A percentile compares a stretch with the other conserved stretches of the same genome.
Conservation (phyloP, 2,329 filamentous ascomycete genomes). For the Arthroderma uncinatum region DNA sequence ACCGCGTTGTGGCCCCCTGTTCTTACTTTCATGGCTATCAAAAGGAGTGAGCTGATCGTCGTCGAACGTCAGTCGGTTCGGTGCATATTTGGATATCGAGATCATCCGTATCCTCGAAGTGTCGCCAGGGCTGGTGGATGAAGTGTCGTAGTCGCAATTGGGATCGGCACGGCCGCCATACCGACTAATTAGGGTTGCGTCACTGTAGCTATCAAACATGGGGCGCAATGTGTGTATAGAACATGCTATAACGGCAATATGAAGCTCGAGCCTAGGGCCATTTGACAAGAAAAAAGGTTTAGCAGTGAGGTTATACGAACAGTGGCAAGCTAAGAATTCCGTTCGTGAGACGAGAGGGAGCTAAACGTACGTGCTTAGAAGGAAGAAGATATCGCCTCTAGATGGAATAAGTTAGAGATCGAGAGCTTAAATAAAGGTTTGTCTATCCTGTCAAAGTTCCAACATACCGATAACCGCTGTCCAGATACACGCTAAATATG, state of each 20-base stretch:
- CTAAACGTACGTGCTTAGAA: slow-evolving; percentile 17
- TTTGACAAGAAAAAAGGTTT: background rate
- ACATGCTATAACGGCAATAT: slow-evolving; percentile 32
- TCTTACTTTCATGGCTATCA: background rate
- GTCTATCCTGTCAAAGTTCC: background rate
- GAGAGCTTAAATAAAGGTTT: too few species aligned
- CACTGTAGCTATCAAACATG: slow-evolving; percentile 19
- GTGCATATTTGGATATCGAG: slow-evolving; percentile 2
- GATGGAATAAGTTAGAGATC: background rate
- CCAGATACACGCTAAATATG: slow-evolving; percentile 23
- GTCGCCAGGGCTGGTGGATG: background rate
- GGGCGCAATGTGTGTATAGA: slow-evolving; percentile 34
- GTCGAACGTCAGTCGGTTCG: slow-evolving; percentile 3
- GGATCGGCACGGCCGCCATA: background rate
- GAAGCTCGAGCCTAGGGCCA: slow-evolving; percentile 30
- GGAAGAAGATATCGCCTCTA: slow-evolving; percentile 14
- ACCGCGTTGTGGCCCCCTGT: background rate
- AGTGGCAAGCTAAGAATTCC: background rate
- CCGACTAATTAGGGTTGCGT: background rate
- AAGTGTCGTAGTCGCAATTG: background rate
- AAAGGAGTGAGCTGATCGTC: background rate
- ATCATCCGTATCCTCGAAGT: slow-evolving; percentile 6
- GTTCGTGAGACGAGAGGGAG: background rate
- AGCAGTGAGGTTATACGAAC: background rate
- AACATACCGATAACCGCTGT: slow-evolving; percentile 27